phyloP scores from a whole-genome alignment of 1,139 yeast genomes.

The Ashbya aceris region DNA sequence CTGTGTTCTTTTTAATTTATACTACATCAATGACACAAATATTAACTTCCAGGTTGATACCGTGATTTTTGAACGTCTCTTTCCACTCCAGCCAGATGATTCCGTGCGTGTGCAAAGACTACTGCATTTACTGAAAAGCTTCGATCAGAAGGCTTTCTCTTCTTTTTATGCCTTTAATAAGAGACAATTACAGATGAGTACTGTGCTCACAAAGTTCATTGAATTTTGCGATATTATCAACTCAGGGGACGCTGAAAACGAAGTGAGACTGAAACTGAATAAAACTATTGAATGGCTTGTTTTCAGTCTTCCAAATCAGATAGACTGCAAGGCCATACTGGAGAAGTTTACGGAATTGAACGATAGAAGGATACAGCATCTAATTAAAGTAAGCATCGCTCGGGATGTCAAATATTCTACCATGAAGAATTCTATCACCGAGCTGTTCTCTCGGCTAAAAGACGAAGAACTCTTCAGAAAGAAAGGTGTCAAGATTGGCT shows the following conservation, averaged over 20 bases:
- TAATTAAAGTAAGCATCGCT: constrained; percentile 46
- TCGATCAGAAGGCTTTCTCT: constrained; percentile 50
- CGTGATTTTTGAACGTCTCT: constrained; percentile 47
- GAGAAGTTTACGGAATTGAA: constrained; percentile 44
- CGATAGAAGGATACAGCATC: constrained; percentile 47
- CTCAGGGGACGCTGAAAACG: constrained; percentile 25
- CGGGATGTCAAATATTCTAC: constrained; percentile 54
- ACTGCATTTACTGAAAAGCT: constrained; percentile 37
- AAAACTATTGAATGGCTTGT: constrained; percentile 60
- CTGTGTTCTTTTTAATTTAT: constrained; percentile 51
- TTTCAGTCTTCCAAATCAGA: constrained; percentile 45
- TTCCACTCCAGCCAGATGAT: constrained; percentile 45
- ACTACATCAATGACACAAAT: constrained; percentile 64
- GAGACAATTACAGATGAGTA: constrained; percentile 54
- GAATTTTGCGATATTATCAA: constrained; percentile 31
- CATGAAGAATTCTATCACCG: constrained; percentile 52
- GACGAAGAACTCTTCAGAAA: constrained; percentile 43
- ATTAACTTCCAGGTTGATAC: constrained; percentile 64
- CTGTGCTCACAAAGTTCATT: constrained; percentile 29
- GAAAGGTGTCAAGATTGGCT: constrained; percentile 31
- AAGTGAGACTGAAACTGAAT: constrained; percentile 34
- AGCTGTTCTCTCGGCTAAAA: constrained; percentile 44
- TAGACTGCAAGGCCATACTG: constrained; percentile 41
- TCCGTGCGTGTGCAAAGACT: constrained; percentile 45
- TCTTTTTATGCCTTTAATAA: constrained; percentile 61